Evolutionary conservation across 2,329 filamentous ascomycete species (phyloP).

Genomic region (Talaromyces islandicus): DNA sequence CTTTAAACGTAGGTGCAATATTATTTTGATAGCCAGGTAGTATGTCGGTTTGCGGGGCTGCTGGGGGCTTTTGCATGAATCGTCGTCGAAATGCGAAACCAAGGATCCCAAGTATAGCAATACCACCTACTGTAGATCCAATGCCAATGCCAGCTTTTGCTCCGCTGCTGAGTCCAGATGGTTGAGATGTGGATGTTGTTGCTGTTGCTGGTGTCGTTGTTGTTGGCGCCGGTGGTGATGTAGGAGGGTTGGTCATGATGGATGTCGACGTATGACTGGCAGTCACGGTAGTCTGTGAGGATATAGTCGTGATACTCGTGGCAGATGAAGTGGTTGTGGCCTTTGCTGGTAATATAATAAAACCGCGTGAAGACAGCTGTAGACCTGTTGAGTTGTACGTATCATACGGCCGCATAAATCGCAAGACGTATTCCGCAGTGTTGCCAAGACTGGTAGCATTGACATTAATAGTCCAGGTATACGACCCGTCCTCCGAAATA

Average conservation of each 20-base stretch:
- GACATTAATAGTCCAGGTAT: conserved; percentile 8
- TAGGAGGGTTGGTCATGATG: neutral
- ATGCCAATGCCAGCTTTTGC: neutral
- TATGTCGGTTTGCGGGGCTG: neutral
- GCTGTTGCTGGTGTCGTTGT: no score
- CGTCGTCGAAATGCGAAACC: neutral
- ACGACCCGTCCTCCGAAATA: neutral
- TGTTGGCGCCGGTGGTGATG: neutral
- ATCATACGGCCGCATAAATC: neutral
- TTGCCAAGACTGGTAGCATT: conserved; percentile 1
- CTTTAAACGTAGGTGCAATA: neutral
- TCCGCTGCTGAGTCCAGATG: neutral
- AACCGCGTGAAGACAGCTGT: conserved; percentile 2
- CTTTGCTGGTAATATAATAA: neutral
- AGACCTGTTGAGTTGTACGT: conserved; percentile 1
- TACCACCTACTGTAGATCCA: neutral
- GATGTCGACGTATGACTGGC: neutral
- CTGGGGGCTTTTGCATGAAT: neutral
- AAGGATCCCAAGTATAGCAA: neutral
- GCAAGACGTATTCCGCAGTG: conserved; percentile 9
- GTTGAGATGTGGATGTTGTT: neutral
- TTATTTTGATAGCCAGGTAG: neutral
- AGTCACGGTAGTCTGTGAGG: neutral
- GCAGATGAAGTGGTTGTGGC: neutral
- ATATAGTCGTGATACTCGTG: neutral